Conservation (phyloP, 805 yeast species). For the Candida yuanshanica region DNA sequence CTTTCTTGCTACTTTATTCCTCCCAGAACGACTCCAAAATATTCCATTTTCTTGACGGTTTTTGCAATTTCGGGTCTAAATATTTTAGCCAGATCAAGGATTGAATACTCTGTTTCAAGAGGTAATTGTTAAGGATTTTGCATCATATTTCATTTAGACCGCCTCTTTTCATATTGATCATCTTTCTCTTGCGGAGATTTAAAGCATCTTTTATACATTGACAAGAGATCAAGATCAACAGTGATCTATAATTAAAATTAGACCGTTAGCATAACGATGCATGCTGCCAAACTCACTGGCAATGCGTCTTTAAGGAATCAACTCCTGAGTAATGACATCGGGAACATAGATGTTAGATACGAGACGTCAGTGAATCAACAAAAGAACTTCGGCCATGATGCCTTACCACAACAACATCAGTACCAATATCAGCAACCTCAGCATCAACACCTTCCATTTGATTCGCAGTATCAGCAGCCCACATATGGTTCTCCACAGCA, state of each 20-base stretch:
- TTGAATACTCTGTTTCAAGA: background rate
- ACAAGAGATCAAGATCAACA: background rate
- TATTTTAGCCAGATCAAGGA: too few species aligned
- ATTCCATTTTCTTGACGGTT: too few species aligned
- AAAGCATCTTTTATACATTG: background rate
- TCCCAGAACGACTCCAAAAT: too few species aligned
- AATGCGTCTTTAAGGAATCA: constrained; percentile 26
- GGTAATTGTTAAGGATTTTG: background rate
- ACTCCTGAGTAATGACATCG: constrained; percentile 33
- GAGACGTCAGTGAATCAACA: constrained; percentile 31
- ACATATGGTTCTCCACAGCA: background rate
- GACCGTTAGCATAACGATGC: constrained; percentile 1
- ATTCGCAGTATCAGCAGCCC: constrained; percentile 12
- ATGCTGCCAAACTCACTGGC: constrained; percentile 1
- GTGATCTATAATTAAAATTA: background rate
- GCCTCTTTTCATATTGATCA: too few species aligned
- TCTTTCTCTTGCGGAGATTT: too few species aligned
- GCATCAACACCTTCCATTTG: constrained; percentile 13
- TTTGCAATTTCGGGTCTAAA: too few species aligned
- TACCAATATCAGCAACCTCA: constrained; percentile 13
- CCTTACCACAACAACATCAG: constrained; percentile 1
- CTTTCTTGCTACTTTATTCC: background rate
- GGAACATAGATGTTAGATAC: constrained; percentile 38
- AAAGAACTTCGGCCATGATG: constrained; percentile 1
- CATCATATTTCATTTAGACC: too few species aligned